Conservation (phyloP, 345 rosid genomes). For the Adansonia digitata region DNA sequence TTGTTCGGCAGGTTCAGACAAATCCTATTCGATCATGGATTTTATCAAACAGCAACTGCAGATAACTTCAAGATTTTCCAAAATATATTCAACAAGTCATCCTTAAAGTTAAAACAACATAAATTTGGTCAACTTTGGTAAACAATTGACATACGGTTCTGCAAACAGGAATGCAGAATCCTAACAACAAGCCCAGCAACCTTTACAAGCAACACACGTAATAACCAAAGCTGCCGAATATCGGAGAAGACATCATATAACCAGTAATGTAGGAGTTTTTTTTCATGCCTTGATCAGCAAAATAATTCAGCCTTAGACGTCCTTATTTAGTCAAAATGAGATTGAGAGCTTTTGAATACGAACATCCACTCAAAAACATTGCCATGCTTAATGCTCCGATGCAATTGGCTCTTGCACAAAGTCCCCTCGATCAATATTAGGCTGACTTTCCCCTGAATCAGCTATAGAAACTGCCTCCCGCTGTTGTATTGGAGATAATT, state of each 20-base stretch:
- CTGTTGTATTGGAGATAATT: slow-evolving; percentile 20
- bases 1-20: slow-evolving; percentile 23
- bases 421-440: slow-evolving; percentile 21
- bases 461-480: slow-evolving; percentile 24
- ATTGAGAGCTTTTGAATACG: slow-evolving; percentile 16
- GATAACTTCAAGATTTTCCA: slow-evolving; percentile 33
- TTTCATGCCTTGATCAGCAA: slow-evolving; percentile 22
- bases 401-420: slow-evolving; percentile 25
- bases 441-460: slow-evolving; percentile 27
- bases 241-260: slow-evolving; percentile 31
- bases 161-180: slow-evolving; percentile 34
- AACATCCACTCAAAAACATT: slow-evolving; percentile 24
- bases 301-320: slow-evolving; percentile 21
- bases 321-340: slow-evolving; percentile 30
- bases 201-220: slow-evolving; percentile 34
- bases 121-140: slow-evolving; percentile 23
- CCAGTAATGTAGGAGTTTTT: slow-evolving; percentile 24
- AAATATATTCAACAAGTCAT: slow-evolving; percentile 25
- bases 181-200: slow-evolving; percentile 29
- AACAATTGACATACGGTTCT: slow-evolving; percentile 25
- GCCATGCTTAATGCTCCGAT: not conserved
- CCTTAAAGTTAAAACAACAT: slow-evolving; percentile 29
- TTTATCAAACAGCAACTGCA: slow-evolving; percentile 27
- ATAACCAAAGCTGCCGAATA: slow-evolving; percentile 30
- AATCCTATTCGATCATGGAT: slow-evolving; percentile 11